Percentiles rank a stretch among this genome's conserved stretches.
These are phyloP conservation scores for Galium porrigens DNA, from an alignment of 305 asterid genomes.

Conservation along the genomic window DNA sequence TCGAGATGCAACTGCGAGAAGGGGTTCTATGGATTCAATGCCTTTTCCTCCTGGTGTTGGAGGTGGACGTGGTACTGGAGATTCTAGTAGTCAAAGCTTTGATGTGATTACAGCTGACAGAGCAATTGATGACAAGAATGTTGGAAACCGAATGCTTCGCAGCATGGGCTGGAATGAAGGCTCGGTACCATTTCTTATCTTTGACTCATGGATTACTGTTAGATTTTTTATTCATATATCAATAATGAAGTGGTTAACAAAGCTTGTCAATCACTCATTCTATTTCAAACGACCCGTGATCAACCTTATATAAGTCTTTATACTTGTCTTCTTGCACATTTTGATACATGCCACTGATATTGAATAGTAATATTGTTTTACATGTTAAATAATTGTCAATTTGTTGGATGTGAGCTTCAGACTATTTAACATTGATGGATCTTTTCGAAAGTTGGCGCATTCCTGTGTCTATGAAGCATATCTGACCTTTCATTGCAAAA, in stretches of 20 bases:
- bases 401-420: conserved; percentile 1
- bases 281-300: neutral
- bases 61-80: conserved; percentile 72
- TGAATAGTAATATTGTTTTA: neutral
- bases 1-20: conserved; percentile 54
- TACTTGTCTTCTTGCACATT: neutral
- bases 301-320: neutral
- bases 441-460: conserved; percentile 25
- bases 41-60: conserved; percentile 99
- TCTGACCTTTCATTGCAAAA: conserved; percentile 33
- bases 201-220: conserved; percentile 19
- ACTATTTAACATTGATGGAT: neutral
- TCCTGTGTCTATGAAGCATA: conserved; percentile 9
- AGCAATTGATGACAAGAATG: conserved; percentile 86
- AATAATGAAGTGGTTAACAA: conserved; percentile 1
- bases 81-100: conserved; percentile 48
- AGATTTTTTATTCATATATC: neutral
- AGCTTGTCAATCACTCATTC: neutral
- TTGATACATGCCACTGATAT: neutral
- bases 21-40: conserved; percentile 73
- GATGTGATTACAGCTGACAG: conserved; percentile 79
- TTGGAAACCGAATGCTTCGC: conserved; percentile 96
- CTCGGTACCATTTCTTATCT: conserved; percentile 77
- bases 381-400: neutral
- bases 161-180: conserved; percentile 99